These are phyloP conservation scores for Cercospora beticola DNA, from an alignment of 2,329 filamentous ascomycete species.

Conservation along the genomic window DNA sequence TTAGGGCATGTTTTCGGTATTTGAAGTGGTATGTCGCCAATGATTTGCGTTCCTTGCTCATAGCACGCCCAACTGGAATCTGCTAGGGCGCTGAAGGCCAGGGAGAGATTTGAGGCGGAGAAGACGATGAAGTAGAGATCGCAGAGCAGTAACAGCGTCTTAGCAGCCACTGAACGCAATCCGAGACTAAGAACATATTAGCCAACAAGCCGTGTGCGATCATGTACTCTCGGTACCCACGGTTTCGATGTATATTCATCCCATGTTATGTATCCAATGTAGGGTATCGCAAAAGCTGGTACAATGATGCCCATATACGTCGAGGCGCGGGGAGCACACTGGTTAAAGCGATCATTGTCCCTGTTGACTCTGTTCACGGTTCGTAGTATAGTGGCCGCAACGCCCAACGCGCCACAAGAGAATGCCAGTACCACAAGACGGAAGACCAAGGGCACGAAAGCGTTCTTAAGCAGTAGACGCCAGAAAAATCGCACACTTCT, in stretches of 20 bases:
- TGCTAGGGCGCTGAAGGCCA: constrained; percentile 81
- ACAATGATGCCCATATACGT: constrained; percentile 86
- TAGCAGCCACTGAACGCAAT: constrained; percentile 76
- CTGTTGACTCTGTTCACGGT: constrained; percentile 40
- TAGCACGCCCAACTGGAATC: constrained; percentile 58
- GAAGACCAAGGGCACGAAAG: constrained; percentile 81
- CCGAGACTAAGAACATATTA: constrained; percentile 56
- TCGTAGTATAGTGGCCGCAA: constrained; percentile 73
- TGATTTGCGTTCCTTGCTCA: constrained; percentile 21
- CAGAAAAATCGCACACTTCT: constrained; percentile 37
- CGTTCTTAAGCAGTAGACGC: constrained; percentile 70
- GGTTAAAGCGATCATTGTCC: constrained; percentile 32
- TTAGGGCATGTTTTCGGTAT: constrained; percentile 38
- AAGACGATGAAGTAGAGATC: constrained; percentile 98
- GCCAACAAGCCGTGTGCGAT: constrained; percentile 4
- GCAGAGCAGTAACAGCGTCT: constrained; percentile 84
- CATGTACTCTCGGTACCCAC: constrained; percentile 23
- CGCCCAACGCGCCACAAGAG: constrained; percentile 74
- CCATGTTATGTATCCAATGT: constrained; percentile 89
- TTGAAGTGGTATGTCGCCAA: constrained; percentile 20
- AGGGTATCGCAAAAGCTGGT: constrained; percentile 83
- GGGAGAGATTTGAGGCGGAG: constrained; percentile 85
- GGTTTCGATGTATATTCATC: constrained; percentile 97
- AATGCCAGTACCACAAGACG: constrained; percentile 80
- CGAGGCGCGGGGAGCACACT: constrained; percentile 56